These are phyloP conservation scores for Daldinia concentrica DNA, from an alignment of 495 filamentous ascomycete species.

Conservation along the genomic window DNA sequence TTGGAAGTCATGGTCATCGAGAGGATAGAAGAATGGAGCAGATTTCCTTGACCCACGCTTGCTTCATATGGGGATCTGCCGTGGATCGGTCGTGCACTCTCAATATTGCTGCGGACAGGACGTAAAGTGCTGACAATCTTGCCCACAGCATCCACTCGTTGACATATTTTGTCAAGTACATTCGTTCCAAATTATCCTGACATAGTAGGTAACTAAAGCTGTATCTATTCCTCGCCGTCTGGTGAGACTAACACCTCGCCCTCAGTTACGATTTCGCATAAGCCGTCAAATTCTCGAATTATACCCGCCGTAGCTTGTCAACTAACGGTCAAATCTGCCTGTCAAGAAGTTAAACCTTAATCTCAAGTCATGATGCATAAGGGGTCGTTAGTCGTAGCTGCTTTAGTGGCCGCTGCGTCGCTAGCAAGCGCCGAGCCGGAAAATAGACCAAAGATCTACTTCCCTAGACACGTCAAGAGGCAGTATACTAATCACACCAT, in stretches of 20 bases:
- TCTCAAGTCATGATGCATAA: conserved; percentile 55
- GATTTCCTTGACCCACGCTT: conserved; percentile 22
- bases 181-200: conserved; percentile 64
- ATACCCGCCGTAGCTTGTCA: conserved; percentile 25
- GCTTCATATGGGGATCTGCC: conserved; percentile 27
- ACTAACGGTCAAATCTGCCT: conserved; percentile 31
- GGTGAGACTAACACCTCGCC: conserved; percentile 39
- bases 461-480: conserved; percentile 68
- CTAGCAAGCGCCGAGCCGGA: conserved; percentile 56
- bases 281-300: conserved; percentile 34
- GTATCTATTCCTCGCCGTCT: conserved; percentile 15
- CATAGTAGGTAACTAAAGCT: conserved; percentile 56
- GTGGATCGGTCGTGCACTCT: conserved; percentile 34
- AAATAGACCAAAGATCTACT: conserved; percentile 64
- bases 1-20: background rate
- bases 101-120: conserved; percentile 10
- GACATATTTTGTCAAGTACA: conserved; percentile 70
- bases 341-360: conserved; percentile 37
- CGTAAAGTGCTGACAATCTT: conserved; percentile 41
- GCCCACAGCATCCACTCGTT: conserved; percentile 64
- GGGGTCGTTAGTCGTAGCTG: conserved; percentile 59
- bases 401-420: conserved; percentile 61
- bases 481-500: conserved; percentile 61
- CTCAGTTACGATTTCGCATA: conserved; percentile 47
- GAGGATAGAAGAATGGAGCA: conserved; percentile 14